Conservation (phyloP, 1,284 basidiomycete genomes). For the Fomitopsis palustris region DNA sequence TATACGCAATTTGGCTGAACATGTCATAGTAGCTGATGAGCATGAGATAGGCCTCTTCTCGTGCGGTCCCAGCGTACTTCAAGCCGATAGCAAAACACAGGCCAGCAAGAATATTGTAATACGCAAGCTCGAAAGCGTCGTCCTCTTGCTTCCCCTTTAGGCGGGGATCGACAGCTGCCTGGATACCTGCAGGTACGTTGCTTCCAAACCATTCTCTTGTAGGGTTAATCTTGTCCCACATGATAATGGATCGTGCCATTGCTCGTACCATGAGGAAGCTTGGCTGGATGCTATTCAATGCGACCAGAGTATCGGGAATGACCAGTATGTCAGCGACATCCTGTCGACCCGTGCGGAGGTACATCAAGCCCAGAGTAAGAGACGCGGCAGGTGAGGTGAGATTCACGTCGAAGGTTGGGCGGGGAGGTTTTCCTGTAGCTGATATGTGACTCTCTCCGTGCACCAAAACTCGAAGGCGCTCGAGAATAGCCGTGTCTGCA, state of each 20-base stretch:
- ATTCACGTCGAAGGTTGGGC: constrained; percentile 72
- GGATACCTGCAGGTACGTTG: constrained; percentile 74
- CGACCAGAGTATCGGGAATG: constrained; percentile 77
- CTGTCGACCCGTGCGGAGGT: constrained; percentile 77
- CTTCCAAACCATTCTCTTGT: constrained; percentile 75
- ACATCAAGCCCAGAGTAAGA: constrained; percentile 90
- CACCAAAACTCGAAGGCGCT: constrained; percentile 65
- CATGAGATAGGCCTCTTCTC: constrained; percentile 81
- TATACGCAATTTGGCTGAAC: constrained; percentile 66
- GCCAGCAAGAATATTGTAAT: constrained; percentile 87
- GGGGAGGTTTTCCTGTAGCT: constrained; percentile 32
- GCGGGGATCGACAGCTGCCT: constrained; percentile 51
- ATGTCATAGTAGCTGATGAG: constrained; percentile 81
- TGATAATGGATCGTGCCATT: constrained; percentile 76
- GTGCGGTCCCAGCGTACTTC: constrained; percentile 91
- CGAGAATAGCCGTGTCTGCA: constrained; percentile 69
- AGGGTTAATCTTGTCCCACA: constrained; percentile 82
- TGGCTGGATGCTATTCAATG: constrained; percentile 84
- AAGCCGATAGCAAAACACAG: constrained; percentile 90
- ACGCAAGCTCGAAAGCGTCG: constrained; percentile 80
- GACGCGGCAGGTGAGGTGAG: constrained; percentile 89
- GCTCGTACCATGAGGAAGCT: constrained; percentile 83
- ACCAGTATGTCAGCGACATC: constrained; percentile 85
- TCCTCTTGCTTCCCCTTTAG: constrained; percentile 54
- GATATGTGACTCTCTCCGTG: constrained; percentile 56